Evolutionary conservation across 2,329 filamentous ascomycete species (phyloP).

Genomic region (Sclerotinia subarctica): DNA sequence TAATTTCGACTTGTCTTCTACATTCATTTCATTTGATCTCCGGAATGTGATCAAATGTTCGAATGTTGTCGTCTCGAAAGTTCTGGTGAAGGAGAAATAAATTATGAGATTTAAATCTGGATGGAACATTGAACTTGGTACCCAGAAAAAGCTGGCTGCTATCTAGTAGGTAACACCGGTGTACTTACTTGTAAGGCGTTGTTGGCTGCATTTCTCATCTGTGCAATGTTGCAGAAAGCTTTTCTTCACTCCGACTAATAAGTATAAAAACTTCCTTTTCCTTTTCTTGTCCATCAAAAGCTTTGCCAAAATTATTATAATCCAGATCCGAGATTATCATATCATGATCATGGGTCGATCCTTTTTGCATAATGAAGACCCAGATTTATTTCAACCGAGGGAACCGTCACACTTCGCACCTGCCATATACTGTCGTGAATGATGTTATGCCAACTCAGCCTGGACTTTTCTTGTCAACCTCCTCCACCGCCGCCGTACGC

Average conservation of each 20-base stretch:
- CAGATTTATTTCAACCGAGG: conserved; percentile 1
- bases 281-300: no score
- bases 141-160: no score
- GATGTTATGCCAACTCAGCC: not conserved
- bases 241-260: no score
- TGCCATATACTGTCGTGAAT: not conserved
- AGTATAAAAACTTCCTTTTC: no score
- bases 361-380: not conserved
- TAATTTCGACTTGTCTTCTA: not conserved
- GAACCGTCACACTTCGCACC: not conserved
- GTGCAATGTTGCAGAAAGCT: no score
- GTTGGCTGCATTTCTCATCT: no score
- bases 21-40: no score
- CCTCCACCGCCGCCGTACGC: not conserved
- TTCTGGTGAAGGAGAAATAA: not conserved
- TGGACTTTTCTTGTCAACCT: not conserved
- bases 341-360: not conserved
- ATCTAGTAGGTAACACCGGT: not conserved
- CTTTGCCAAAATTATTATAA: no score
- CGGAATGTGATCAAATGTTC: not conserved
- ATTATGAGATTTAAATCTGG: no score
- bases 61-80: not conserved
- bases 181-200: no score
- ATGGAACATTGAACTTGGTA: not conserved
- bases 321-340: no score